phyloP scores from a whole-genome alignment of 345 rosid species.

The Pugionium dolabratum region DNA sequence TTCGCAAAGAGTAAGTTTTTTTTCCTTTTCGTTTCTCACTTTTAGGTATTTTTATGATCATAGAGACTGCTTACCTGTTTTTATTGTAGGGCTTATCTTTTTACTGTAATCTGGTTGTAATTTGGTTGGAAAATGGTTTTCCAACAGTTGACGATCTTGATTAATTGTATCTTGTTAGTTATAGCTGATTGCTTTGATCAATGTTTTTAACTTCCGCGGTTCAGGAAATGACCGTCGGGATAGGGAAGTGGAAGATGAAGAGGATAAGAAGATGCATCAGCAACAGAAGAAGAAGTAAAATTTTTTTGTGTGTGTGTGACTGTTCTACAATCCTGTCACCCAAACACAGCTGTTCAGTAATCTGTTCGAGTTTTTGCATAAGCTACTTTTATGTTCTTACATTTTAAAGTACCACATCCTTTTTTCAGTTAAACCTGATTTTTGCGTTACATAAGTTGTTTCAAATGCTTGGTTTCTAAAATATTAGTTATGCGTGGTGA shows the following conservation, averaged over 20 bases:
- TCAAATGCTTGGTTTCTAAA: neutral
- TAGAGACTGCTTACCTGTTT: neutral
- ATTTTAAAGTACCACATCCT: neutral
- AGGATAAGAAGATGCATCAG: constrained; percentile 38
- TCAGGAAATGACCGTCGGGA: constrained; percentile 41
- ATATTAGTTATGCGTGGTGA: neutral
- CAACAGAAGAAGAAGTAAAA: constrained; percentile 46
- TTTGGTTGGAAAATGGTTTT: no score
- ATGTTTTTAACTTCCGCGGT: constrained; percentile 7
- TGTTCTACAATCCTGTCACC: neutral
- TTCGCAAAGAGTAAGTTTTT: constrained; percentile 57
- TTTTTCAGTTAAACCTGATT: no score
- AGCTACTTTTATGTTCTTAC: neutral
- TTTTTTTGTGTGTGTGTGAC: no score
- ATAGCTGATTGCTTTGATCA: neutral
- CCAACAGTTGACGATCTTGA: no score
- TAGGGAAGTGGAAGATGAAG: constrained; percentile 25
- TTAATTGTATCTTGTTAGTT: no score
- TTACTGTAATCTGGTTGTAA: no score
- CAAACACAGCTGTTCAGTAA: neutral
- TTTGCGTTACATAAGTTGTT: no score
- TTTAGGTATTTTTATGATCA: no score
- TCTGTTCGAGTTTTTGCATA: neutral
- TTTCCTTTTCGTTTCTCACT: neutral
- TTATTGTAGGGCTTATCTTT: neutral